A percentile compares a stretch with the other conserved stretches of the same genome.
Conservation (phyloP, 1,284 basidiomycete species). For the Microbotryum scabiosae region DNA sequence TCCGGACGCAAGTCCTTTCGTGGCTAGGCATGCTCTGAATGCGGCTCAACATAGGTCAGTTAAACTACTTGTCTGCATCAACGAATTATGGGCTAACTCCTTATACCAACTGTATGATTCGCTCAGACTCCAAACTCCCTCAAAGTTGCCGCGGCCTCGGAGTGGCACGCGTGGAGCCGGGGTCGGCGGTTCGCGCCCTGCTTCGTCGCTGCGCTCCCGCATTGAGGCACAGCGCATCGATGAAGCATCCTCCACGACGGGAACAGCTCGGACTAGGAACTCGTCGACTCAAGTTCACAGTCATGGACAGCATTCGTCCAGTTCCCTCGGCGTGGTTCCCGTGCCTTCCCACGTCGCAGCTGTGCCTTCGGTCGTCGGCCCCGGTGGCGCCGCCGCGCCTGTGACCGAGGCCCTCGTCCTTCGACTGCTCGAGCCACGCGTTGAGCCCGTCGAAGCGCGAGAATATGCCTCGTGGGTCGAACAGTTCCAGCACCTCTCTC, state of each 20-base stretch:
- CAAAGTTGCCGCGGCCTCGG: no score
- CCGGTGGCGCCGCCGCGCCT: slow-evolving; percentile 33
- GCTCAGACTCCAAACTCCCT: slow-evolving; percentile 11
- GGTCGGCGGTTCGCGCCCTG: no score
- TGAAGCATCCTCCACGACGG: slow-evolving; percentile 5
- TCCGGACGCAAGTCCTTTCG: slow-evolving; percentile 34
- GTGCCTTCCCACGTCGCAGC: slow-evolving; percentile 45
- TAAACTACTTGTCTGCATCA: not conserved
- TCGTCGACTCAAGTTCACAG: slow-evolving; percentile 40
- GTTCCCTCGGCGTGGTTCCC: slow-evolving; percentile 52
- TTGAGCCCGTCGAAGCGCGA: slow-evolving; percentile 55
- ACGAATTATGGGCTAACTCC: no score
- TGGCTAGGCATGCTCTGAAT: slow-evolving; percentile 36
- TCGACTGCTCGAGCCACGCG: slow-evolving; percentile 56
- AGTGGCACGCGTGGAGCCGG: no score
- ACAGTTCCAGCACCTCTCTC: slow-evolving; percentile 12
- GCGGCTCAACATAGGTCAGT: slow-evolving; percentile 17
- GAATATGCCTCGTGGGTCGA: slow-evolving; percentile 67
- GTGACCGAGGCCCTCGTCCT: slow-evolving; percentile 58
- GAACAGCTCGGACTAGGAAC: not conserved
- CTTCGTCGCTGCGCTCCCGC: not conserved
- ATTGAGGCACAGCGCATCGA: slow-evolving; percentile 1
- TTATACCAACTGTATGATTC: not conserved
- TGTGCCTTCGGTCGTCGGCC: slow-evolving; percentile 39
- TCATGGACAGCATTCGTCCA: slow-evolving; percentile 63